Percentiles rank a stretch among this genome's conserved stretches.
These are phyloP conservation scores for Coemansia sp. DNA, from an alignment of 192 early-diverging fungal genomes.

Conservation along the genomic window DNA sequence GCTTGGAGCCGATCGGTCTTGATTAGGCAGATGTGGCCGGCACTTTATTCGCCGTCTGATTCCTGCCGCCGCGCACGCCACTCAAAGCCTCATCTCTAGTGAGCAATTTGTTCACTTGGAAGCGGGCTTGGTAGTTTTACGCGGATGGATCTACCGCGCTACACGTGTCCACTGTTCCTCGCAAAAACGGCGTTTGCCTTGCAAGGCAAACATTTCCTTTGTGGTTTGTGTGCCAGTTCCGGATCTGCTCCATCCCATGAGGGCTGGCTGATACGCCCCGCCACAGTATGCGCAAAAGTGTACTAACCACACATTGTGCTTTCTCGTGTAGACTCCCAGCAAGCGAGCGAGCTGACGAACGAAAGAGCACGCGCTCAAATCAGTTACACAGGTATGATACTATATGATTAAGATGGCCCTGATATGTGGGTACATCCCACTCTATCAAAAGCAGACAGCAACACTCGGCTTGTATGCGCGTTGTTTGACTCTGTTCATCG, in stretches of 20 bases:
- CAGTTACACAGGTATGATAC: conserved; percentile 3
- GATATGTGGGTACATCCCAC: not conserved
- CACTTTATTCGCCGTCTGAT: not conserved
- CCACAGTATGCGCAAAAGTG: not conserved
- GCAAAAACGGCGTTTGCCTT: not conserved
- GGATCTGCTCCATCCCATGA: not conserved
- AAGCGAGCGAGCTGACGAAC: not conserved
- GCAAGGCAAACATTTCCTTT: not conserved
- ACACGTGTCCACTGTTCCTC: not conserved
- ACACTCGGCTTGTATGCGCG: not conserved
- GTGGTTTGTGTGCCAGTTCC: too few species aligned
- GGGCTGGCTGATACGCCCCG: not conserved
- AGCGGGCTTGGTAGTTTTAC: not conserved
- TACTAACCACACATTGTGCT: not conserved
- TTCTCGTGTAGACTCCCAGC: not conserved
- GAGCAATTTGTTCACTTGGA: too few species aligned
- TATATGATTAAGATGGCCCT: not conserved
- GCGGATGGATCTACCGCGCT: not conserved
- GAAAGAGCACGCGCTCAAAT: not conserved
- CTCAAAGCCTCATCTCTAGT: too few species aligned
- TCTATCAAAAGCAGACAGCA: not conserved
- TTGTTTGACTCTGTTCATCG: conserved; percentile 1
- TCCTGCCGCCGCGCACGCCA: not conserved
- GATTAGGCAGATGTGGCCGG: not conserved
- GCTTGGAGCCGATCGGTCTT: not conserved